phyloP scores from a whole-genome alignment of 371 early-diverging fungal genomes.

The Racocetra persica region DNA sequence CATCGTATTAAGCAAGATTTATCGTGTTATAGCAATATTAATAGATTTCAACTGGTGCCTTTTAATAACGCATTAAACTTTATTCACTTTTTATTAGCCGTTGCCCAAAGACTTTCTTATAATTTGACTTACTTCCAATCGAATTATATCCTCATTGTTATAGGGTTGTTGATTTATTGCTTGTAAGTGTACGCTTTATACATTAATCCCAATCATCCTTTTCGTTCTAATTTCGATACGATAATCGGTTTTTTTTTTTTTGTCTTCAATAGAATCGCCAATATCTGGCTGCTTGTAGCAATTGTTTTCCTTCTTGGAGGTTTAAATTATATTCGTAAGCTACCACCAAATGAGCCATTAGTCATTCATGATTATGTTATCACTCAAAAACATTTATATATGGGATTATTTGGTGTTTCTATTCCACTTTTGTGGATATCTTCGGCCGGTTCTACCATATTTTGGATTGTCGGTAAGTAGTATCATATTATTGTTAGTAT shows the following conservation, averaged over 20 bases:
- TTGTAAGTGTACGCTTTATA: slow-evolving; percentile 57
- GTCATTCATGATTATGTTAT: slow-evolving; percentile 55
- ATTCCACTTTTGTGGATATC: slow-evolving; percentile 66
- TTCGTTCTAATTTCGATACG: neutral
- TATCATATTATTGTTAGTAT: neutral
- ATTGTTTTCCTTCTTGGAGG: slow-evolving; percentile 65
- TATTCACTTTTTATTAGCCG: slow-evolving; percentile 37
- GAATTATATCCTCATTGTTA: slow-evolving; percentile 69
- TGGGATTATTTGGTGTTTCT: slow-evolving; percentile 57
- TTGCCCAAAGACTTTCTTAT: slow-evolving; percentile 60
- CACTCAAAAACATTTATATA: slow-evolving; percentile 62
- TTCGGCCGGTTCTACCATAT: slow-evolving; percentile 68
- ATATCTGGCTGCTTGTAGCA: slow-evolving; percentile 63
- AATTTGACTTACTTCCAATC: slow-evolving; percentile 70
- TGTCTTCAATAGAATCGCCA: slow-evolving; percentile 57
- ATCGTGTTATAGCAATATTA: neutral
- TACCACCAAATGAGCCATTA: slow-evolving; percentile 59
- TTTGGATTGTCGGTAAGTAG: slow-evolving; percentile 73
- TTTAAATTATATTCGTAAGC: slow-evolving; percentile 61
- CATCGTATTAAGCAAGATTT: neutral
- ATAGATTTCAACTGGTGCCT: neutral
- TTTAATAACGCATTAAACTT: neutral
- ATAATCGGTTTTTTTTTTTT: neutral
- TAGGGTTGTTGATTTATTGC: slow-evolving; percentile 65
- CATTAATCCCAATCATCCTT: neutral